Percentiles rank a stretch among this genome's conserved stretches.
phyloP scores from a whole-genome alignment of 768 basidiomycete genomes.

The Boletus huronensis region DNA sequence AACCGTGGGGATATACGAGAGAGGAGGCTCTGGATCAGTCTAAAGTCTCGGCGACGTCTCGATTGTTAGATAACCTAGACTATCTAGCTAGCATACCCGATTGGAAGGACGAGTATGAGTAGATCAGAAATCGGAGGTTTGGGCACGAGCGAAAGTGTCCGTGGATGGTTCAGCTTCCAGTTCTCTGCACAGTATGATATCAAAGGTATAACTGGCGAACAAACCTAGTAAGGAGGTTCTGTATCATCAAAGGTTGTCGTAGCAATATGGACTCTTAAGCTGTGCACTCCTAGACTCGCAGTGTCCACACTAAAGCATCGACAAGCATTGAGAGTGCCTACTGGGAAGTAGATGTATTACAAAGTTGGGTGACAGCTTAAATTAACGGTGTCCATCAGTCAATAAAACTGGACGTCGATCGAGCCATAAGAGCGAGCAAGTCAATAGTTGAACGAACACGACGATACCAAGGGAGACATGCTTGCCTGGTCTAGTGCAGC shows the following conservation, averaged over 20 bases:
- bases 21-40: neutral
- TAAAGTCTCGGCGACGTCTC: neutral
- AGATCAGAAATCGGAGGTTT: neutral
- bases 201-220: no score
- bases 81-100: neutral
- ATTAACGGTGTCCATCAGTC: conserved; percentile 2
- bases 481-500: conserved; percentile 26
- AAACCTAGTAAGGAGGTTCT: neutral
- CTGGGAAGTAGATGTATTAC: conserved; percentile 1
- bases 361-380: neutral
- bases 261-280: neutral
- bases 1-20: conserved; percentile 18
- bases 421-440: neutral
- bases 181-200: no score
- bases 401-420: conserved; percentile 22
- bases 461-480: neutral
- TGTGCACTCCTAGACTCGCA: neutral
- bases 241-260: neutral
- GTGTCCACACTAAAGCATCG: neutral
- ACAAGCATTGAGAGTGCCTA: neutral
- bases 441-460: neutral
- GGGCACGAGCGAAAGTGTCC: neutral
- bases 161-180: no score
- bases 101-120: neutral
- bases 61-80: neutral